A percentile compares a stretch with the other conserved stretches of the same genome.
Conservation (phyloP, 106 monocot species). For the Triglochin maritima region DNA sequence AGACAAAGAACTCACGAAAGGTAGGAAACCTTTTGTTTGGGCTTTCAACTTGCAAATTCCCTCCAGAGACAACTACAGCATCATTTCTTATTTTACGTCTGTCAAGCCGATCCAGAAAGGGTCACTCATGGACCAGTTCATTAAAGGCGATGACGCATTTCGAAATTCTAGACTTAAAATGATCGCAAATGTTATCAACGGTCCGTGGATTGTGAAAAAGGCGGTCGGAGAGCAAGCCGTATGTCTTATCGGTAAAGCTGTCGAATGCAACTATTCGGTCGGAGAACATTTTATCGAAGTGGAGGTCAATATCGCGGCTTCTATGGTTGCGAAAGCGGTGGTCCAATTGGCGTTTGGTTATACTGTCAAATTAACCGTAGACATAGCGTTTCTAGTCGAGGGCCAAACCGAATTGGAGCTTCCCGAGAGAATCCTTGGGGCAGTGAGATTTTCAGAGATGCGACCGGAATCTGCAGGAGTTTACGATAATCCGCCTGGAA, state of each 20-base stretch:
- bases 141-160: slow-evolving; percentile 66
- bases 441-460: slow-evolving; percentile 68
- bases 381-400: slow-evolving; percentile 78
- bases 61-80: slow-evolving; percentile 71
- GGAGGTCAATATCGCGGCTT: slow-evolving; percentile 69
- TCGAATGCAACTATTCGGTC: slow-evolving; percentile 42
- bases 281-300: slow-evolving; percentile 54
- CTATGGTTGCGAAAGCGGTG: slow-evolving; percentile 71
- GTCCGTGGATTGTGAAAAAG: slow-evolving; percentile 76
- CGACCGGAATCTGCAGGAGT: slow-evolving; percentile 40
- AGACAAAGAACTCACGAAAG: slow-evolving; percentile 33
- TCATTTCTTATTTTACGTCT: slow-evolving; percentile 64
- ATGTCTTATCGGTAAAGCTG: slow-evolving; percentile 60
- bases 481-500: slow-evolving; percentile 23
- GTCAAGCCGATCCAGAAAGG: slow-evolving; percentile 46
- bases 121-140: slow-evolving; percentile 53
- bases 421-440: slow-evolving; percentile 65
- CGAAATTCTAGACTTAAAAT: slow-evolving; percentile 73
- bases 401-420: slow-evolving; percentile 60
- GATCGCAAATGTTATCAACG: slow-evolving; percentile 60
- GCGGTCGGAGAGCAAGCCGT: slow-evolving; percentile 82
- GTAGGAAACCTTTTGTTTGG: slow-evolving; percentile 63
- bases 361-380: slow-evolving; percentile 51
- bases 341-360: slow-evolving; percentile 75
- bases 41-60: slow-evolving; percentile 91